Percentiles rank a stretch among this genome's conserved stretches.
Conservation (phyloP, 192 early-diverging fungal genomes). For the Diversispora eburnea region DNA sequence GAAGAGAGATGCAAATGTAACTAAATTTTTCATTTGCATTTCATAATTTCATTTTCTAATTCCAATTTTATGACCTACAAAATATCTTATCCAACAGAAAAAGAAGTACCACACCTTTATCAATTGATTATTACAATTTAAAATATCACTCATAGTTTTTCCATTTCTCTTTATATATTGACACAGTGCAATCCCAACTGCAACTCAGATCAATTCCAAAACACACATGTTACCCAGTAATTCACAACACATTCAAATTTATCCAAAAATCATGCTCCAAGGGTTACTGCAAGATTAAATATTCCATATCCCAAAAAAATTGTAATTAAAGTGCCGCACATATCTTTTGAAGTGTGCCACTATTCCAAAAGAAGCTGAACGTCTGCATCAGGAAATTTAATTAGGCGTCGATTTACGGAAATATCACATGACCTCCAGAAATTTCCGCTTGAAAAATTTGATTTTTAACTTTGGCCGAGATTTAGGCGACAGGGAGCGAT, state of each 20-base stretch:
- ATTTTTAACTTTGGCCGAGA: too few relatives aligned
- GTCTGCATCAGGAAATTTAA: too few relatives aligned
- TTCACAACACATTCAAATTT: constrained; percentile 15
- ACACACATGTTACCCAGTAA: background rate
- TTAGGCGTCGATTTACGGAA: too few relatives aligned
- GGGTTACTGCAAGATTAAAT: background rate
- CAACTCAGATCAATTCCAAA: constrained; percentile 5
- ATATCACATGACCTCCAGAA: too few relatives aligned
- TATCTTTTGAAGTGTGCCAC: constrained; percentile 12
- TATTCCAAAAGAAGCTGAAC: too few relatives aligned
- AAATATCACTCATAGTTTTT: too few relatives aligned
- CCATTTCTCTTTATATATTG: background rate
- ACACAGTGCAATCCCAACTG: background rate
- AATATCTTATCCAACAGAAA: background rate
- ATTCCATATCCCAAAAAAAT: constrained; percentile 15
- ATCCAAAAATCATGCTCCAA: constrained; percentile 11
- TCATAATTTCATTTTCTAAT: too few relatives aligned
- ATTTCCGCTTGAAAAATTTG: too few relatives aligned
- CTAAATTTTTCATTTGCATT: too few relatives aligned
- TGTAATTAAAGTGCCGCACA: background rate
- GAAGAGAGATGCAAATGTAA: background rate
- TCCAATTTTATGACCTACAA: background rate
- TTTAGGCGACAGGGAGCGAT: too few relatives aligned
- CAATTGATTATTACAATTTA: too few relatives aligned
- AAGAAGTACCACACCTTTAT: background rate